Conservation (phyloP, 2,329 filamentous ascomycete species). For the Boeremia lycopersici region DNA sequence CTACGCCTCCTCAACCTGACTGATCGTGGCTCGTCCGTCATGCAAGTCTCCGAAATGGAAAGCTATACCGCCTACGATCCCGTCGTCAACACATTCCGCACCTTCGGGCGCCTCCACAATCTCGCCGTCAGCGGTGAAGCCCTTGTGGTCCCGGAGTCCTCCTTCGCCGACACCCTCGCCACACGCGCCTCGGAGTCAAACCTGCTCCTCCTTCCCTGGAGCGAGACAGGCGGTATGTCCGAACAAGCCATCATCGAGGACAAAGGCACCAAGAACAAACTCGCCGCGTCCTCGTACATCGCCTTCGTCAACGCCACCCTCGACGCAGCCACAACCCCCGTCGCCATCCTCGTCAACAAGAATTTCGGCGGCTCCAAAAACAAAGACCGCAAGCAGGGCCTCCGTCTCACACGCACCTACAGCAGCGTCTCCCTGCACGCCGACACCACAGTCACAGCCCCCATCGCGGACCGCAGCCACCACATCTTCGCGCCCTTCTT, state of each 20-base stretch:
- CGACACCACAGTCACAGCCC: constrained; percentile 60
- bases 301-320: constrained; percentile 75
- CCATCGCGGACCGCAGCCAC: constrained; percentile 72
- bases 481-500: constrained; percentile 89
- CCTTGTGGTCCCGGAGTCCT: constrained; percentile 75
- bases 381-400: constrained; percentile 35
- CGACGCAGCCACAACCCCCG: constrained; percentile 66
- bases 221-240: constrained; percentile 75
- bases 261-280: constrained; percentile 63
- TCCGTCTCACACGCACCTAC: constrained; percentile 35
- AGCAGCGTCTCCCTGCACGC: constrained; percentile 57
- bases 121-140: constrained; percentile 82
- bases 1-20: constrained; percentile 86
- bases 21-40: constrained; percentile 91
- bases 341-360: constrained; percentile 81
- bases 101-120: constrained; percentile 83
- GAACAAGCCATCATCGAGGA: constrained; percentile 63
- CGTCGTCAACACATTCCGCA: constrained; percentile 88
- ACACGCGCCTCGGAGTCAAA: constrained; percentile 66
- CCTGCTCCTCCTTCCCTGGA: constrained; percentile 86
- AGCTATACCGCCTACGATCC: constrained; percentile 72
- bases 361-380: constrained; percentile 62
- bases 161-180: constrained; percentile 78
- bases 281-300: constrained; percentile 68
- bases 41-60: constrained; percentile 85